Conservation (phyloP, 169 alveolate genomes). For the Cryptosporidium baileyi region DNA sequence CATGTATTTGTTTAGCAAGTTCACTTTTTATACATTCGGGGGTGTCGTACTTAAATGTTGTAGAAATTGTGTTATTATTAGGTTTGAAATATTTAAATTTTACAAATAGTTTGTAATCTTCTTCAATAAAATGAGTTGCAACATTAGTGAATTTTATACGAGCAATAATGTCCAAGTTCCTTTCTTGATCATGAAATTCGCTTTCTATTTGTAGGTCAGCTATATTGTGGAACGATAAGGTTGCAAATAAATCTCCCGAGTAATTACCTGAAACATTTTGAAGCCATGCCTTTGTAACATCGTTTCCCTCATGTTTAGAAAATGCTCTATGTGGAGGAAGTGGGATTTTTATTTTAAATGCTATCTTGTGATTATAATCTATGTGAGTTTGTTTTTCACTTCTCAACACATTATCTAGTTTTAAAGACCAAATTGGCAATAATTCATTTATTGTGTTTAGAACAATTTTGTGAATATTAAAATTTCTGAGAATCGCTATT, state of each 20-base stretch:
- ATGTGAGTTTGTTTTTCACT: not conserved
- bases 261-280: not conserved
- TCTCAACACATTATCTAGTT: not conserved
- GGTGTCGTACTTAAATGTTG: not conserved
- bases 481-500: not conserved
- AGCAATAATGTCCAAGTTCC: not conserved
- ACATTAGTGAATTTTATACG: not conserved
- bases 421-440: constrained; percentile 51
- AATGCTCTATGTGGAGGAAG: constrained; percentile 10
- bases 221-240: not conserved
- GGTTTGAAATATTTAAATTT: not conserved
- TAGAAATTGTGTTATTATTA: not conserved
- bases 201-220: not conserved
- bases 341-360: not conserved
- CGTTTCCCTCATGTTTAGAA: not conserved
- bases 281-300: not conserved
- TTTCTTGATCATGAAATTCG: not conserved
- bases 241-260: not conserved
- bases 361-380: not conserved
- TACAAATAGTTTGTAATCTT: constrained; percentile 4
- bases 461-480: not conserved
- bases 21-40: constrained; percentile 19
- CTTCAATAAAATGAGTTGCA: not conserved
- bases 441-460: constrained; percentile 3
- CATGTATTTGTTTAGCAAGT: constrained; percentile 52